A percentile compares a stretch with the other conserved stretches of the same genome.
Evolutionary conservation across 73 alveolate genomes (phyloP).

Genomic region (Paramecium caudatum): DNA sequence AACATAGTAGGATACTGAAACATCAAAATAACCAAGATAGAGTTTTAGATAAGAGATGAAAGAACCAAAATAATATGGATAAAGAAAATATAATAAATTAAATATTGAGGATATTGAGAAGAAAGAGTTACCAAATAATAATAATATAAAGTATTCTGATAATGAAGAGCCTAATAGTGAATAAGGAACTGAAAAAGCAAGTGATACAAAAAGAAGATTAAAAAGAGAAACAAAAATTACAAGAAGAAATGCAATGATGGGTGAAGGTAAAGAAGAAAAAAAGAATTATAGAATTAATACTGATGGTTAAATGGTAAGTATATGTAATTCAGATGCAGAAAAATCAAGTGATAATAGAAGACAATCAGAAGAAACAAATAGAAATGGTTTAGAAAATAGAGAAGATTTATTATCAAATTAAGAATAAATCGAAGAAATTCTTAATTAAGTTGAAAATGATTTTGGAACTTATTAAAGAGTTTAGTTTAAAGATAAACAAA

Average conservation of each 20-base stretch:
- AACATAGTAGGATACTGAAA: background rate
- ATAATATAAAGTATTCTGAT: background rate
- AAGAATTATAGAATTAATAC: constrained; percentile 24
- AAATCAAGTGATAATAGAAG: constrained; percentile 40
- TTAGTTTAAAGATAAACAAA: background rate
- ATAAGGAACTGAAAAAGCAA: background rate
- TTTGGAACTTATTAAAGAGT: background rate
- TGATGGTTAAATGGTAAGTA: constrained; percentile 38
- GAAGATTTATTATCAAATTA: constrained; percentile 46
- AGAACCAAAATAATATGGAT: background rate
- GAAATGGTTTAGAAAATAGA: background rate
- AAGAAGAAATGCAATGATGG: background rate
- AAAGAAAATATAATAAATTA: background rate
- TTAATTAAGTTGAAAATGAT: background rate
- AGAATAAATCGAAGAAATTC: background rate
- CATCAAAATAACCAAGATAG: background rate
- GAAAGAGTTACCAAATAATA: background rate
- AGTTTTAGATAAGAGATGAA: background rate
- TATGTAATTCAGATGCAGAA: background rate
- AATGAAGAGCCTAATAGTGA: background rate
- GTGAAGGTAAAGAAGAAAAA: background rate
- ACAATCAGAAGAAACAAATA: constrained; percentile 41
- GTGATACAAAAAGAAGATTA: background rate
- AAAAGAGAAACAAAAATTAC: background rate
- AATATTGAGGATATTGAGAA: background rate